Evolutionary conservation across 2,329 filamentous ascomycete species (phyloP).

Genomic region (Sclerotiophoma versabilis): DNA sequence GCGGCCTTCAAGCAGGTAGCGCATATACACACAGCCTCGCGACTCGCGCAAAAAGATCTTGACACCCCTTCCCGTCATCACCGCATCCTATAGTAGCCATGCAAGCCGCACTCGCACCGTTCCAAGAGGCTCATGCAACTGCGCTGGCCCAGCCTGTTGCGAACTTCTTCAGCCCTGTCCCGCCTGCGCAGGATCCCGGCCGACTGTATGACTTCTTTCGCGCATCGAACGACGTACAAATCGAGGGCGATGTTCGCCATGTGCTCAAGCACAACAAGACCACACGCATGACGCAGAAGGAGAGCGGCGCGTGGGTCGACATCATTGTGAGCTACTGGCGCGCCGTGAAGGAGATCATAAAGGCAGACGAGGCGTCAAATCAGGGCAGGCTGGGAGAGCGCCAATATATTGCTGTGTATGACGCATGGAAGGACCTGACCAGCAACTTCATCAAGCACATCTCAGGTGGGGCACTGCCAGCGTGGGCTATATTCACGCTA

Average conservation of each 20-base stretch:
- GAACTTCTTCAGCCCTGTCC: conserved; percentile 74
- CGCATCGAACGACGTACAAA: conserved; percentile 70
- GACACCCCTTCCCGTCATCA: background rate
- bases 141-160: conserved; percentile 77
- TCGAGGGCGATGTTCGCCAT: conserved; percentile 74
- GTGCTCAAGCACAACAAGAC: conserved; percentile 69
- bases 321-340: conserved; percentile 87
- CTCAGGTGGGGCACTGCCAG: conserved; percentile 74
- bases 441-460: conserved; percentile 82
- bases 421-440: conserved; percentile 85
- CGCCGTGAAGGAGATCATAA: conserved; percentile 75
- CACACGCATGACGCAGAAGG: conserved; percentile 66
- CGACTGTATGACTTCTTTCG: conserved; percentile 75
- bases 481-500: conserved; percentile 91
- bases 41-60: conserved; percentile 1
- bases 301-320: conserved; percentile 83
- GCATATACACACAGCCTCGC: conserved; percentile 7
- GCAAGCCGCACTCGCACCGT: conserved; percentile 77
- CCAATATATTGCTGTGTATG: conserved; percentile 85
- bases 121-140: conserved; percentile 70
- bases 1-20: conserved; percentile 8
- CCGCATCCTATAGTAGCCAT: conserved; percentile 54
- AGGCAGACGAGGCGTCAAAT: conserved; percentile 64
- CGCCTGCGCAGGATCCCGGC: conserved; percentile 67
- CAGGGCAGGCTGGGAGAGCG: conserved; percentile 53